Evolutionary conservation across 2,329 filamentous ascomycete species (phyloP).

Genomic region (Ceratocystis cacaofunesta): DNA sequence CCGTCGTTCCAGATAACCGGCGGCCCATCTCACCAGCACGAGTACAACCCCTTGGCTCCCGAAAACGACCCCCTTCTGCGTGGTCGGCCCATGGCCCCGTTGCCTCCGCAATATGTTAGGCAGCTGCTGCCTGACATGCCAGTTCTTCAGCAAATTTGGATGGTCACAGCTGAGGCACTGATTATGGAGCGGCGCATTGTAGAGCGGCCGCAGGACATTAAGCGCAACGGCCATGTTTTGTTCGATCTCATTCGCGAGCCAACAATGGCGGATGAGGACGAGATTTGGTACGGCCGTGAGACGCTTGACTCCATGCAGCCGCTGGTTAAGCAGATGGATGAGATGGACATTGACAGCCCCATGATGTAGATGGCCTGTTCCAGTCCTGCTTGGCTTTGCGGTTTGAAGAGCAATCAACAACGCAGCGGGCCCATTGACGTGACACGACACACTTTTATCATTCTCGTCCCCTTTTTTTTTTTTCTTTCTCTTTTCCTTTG

Average conservation of each 20-base stretch:
- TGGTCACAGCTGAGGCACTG: constrained; percentile 46
- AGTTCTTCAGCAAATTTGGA: constrained; percentile 44
- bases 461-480: constrained; percentile 4
- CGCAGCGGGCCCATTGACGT: neutral
- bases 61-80: constrained; percentile 18
- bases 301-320: constrained; percentile 41
- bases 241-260: constrained; percentile 50
- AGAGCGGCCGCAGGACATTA: constrained; percentile 42
- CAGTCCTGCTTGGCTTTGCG: neutral
- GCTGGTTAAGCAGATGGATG: constrained; percentile 35
- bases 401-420: neutral
- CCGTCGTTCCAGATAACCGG: neutral
- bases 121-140: constrained; percentile 41
- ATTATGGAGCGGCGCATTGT: constrained; percentile 47
- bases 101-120: constrained; percentile 36
- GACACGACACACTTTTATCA: neutral
- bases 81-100: constrained; percentile 46
- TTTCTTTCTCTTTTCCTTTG: constrained; percentile 1
- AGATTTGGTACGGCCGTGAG: constrained; percentile 45
- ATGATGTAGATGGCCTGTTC: constrained; percentile 6
- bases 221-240: constrained; percentile 47
- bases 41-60: constrained; percentile 7
- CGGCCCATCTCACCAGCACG: neutral
- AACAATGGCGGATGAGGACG: constrained; percentile 42
- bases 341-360: constrained; percentile 23